A percentile compares a stretch with the other conserved stretches of the same genome.
Conservation (phyloP, 116 monocot species). For the Phalaenopsis hybrid region DNA sequence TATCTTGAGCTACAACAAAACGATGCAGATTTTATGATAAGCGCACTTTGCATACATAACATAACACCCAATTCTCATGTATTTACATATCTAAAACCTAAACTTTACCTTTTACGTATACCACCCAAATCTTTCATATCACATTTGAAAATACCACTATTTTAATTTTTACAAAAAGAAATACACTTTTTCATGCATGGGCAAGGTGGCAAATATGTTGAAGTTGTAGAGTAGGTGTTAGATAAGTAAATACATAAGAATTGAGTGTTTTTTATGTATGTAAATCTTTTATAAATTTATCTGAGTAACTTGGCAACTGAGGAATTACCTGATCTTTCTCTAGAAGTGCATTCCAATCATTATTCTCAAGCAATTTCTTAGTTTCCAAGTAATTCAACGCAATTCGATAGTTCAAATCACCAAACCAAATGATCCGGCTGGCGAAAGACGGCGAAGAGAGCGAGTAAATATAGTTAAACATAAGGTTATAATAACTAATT, state of each 20-base stretch:
- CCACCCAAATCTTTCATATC: too few relatives aligned
- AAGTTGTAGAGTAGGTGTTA: too few relatives aligned
- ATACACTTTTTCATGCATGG: too few relatives aligned
- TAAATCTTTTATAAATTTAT: neutral
- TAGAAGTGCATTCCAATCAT: conserved; percentile 8
- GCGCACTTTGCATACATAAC: neutral
- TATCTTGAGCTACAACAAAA: conserved; percentile 43
- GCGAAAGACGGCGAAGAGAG: neutral
- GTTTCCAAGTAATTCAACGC: neutral
- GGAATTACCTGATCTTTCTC: conserved; percentile 8
- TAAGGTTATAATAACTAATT: neutral
- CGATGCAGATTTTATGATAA: neutral
- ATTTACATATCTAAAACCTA: too few relatives aligned
- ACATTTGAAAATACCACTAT: too few relatives aligned
- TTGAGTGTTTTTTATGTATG: neutral
- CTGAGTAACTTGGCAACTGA: neutral
- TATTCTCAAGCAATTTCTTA: conserved; percentile 3
- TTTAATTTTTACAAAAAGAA: too few relatives aligned
- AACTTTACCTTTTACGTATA: too few relatives aligned
- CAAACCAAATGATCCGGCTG: conserved; percentile 11
- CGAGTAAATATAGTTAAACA: neutral
- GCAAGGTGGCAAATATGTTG: too few relatives aligned
- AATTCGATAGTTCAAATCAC: conserved; percentile 10
- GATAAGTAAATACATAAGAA: too few relatives aligned
- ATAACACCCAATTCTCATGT: too few relatives aligned